These are phyloP conservation scores for Exidia glandulosa DNA, from an alignment of 768 basidiomycete species.

Conservation along the genomic window DNA sequence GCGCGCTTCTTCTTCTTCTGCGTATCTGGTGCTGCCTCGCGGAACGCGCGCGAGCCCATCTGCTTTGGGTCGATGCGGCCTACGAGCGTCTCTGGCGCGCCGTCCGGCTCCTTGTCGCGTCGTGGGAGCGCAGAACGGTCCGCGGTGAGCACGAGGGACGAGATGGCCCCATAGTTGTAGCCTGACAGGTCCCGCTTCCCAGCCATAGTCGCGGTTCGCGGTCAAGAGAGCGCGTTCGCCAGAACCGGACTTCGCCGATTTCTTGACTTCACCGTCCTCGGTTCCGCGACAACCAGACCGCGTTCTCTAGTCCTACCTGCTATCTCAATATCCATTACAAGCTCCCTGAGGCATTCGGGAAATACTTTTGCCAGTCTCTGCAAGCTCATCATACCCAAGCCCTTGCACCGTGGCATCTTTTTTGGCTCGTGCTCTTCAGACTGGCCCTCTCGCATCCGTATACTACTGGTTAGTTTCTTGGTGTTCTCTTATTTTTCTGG, in stretches of 20 bases:
- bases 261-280: neutral
- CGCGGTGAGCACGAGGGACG: slow-evolving; percentile 89
- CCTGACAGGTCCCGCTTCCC: slow-evolving; percentile 73
- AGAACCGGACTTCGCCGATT: neutral
- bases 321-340: too few species aligned
- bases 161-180: slow-evolving; percentile 95
- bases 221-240: neutral
- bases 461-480: too few species aligned
- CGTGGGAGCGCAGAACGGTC: slow-evolving; percentile 71
- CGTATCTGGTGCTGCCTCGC: slow-evolving; percentile 75
- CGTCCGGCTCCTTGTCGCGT: slow-evolving; percentile 93
- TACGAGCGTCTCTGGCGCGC: slow-evolving; percentile 84
- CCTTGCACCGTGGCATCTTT: too few species aligned
- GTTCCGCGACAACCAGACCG: too few species aligned
- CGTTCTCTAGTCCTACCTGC: too few species aligned
- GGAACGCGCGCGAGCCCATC: slow-evolving; percentile 86
- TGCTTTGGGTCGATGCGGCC: slow-evolving; percentile 82
- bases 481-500: too few species aligned
- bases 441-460: too few species aligned
- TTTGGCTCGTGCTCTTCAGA: too few species aligned
- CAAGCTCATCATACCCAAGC: too few species aligned
- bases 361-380: too few species aligned
- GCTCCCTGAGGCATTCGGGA: too few species aligned
- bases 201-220: neutral
- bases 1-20: slow-evolving; percentile 81